Percentiles rank a stretch among this genome's conserved stretches.
Evolutionary conservation across 2,329 filamentous ascomycete species (phyloP).

Genomic region (Lecanoromycetidae sp.): DNA sequence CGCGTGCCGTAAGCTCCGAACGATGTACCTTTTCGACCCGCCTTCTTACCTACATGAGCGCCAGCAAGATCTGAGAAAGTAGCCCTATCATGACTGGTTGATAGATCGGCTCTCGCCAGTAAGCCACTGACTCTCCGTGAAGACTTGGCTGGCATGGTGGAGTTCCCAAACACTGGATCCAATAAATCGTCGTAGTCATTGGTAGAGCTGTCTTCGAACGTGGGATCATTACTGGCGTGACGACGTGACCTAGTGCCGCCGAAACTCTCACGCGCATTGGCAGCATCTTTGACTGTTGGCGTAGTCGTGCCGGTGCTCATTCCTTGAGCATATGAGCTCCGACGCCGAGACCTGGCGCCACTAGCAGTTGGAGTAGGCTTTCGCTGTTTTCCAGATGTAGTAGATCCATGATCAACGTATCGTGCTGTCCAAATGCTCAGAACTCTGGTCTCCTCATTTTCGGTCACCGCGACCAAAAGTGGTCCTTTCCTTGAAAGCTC

Average conservation of each 20-base stretch:
- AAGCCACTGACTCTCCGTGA: slow-evolving; percentile 84
- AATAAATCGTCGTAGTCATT: slow-evolving; percentile 49
- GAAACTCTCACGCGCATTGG: slow-evolving; percentile 65
- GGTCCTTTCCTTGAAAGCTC: slow-evolving; percentile 28
- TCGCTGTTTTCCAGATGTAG: slow-evolving; percentile 24
- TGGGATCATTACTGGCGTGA: slow-evolving; percentile 41
- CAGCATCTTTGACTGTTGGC: slow-evolving; percentile 50
- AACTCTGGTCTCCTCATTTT: slow-evolving; percentile 61
- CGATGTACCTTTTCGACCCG: slow-evolving; percentile 57
- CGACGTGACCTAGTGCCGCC: slow-evolving; percentile 32
- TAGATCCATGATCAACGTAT: slow-evolving; percentile 54
- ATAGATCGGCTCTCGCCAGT: slow-evolving; percentile 74
- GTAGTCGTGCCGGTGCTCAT: slow-evolving; percentile 60
- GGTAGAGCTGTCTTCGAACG: slow-evolving; percentile 41
- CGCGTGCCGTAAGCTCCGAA: slow-evolving; percentile 56
- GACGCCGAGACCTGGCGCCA: slow-evolving; percentile 55
- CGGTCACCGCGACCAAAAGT: slow-evolving; percentile 65
- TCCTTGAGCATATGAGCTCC: slow-evolving; percentile 53
- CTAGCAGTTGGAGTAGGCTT: slow-evolving; percentile 40
- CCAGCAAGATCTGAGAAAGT: slow-evolving; percentile 63
- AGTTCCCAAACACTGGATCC: slow-evolving; percentile 52
- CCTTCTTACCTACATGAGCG: slow-evolving; percentile 33
- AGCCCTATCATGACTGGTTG: slow-evolving; percentile 67
- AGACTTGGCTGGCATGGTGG: slow-evolving; percentile 44
- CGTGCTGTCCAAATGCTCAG: slow-evolving; percentile 78